Conservation (phyloP, 2,329 filamentous ascomycete species). For the Epichloe sp. region DNA sequence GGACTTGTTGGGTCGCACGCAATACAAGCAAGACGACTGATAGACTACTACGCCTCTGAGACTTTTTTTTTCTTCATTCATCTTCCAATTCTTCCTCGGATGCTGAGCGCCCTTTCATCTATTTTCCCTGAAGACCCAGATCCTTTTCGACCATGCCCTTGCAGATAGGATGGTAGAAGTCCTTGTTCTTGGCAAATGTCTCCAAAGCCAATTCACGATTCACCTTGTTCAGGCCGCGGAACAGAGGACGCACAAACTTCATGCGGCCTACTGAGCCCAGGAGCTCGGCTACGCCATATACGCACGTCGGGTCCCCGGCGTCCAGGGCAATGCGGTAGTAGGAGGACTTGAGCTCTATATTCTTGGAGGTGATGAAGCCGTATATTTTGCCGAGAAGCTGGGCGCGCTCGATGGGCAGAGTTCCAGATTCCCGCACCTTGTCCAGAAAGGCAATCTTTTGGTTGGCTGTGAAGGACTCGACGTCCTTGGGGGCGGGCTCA, state of each 20-base stretch:
- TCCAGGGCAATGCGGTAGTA: slow-evolving; percentile 71
- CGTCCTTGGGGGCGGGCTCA: slow-evolving; percentile 53
- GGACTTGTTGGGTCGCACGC: neutral
- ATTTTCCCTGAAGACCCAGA: slow-evolving; percentile 30
- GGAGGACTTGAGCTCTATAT: slow-evolving; percentile 72
- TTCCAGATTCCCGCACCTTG: slow-evolving; percentile 49
- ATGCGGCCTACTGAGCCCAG: slow-evolving; percentile 78
- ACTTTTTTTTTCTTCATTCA: neutral
- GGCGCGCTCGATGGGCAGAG: slow-evolving; percentile 52
- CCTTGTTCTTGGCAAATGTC: slow-evolving; percentile 76
- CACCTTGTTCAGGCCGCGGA: slow-evolving; percentile 59
- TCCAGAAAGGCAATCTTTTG: slow-evolving; percentile 89
- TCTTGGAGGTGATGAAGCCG: slow-evolving; percentile 58
- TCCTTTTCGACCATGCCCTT: slow-evolving; percentile 78
- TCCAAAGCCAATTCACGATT: slow-evolving; percentile 62
- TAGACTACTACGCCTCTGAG: too few species aligned
- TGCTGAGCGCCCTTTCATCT: neutral
- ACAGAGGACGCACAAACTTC: slow-evolving; percentile 92
- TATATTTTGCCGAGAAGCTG: slow-evolving; percentile 65
- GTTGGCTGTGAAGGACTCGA: slow-evolving; percentile 65
- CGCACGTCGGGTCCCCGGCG: slow-evolving; percentile 55
- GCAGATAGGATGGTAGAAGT: slow-evolving; percentile 95
- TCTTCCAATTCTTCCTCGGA: neutral
- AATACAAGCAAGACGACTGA: neutral
- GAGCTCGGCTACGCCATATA: slow-evolving; percentile 58